A percentile compares a stretch with the other conserved stretches of the same genome.
Evolutionary conservation across 805 yeast species (phyloP).

Genomic region (Starmera quercuum): DNA sequence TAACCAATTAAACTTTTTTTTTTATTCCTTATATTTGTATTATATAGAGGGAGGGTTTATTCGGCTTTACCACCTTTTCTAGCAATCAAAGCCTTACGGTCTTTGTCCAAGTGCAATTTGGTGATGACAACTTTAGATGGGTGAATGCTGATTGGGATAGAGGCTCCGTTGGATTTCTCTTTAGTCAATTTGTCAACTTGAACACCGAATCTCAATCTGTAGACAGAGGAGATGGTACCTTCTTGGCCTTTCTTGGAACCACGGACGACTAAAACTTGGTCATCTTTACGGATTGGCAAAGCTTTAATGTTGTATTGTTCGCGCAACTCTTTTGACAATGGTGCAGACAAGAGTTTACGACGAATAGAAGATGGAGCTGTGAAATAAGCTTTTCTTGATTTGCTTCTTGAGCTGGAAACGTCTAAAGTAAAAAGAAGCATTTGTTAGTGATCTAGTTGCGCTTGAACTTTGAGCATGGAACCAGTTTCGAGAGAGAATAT

Average conservation of each 20-base stretch:
- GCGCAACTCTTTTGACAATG: constrained; percentile 97
- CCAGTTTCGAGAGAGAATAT: too few relatives aligned
- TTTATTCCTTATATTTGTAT: background rate
- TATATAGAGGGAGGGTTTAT: constrained; percentile 35
- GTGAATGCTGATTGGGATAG: constrained; percentile 94
- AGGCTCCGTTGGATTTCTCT: constrained; percentile 97
- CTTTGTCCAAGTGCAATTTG: constrained; percentile 96
- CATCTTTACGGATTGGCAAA: constrained; percentile 96
- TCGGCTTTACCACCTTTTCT: constrained; percentile 98
- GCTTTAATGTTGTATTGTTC: constrained; percentile 94
- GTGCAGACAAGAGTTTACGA: constrained; percentile 94
- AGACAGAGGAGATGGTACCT: constrained; percentile 95
- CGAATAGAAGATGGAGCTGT: constrained; percentile 93
- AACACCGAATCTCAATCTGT: constrained; percentile 96
- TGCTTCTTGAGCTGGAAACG: constrained; percentile 99
- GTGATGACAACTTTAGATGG: constrained; percentile 99
- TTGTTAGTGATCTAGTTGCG: constrained; percentile 26
- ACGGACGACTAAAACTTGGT: constrained; percentile 91
- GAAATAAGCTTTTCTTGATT: constrained; percentile 99
- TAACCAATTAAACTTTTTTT: background rate
- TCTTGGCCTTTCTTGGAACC: constrained; percentile 99
- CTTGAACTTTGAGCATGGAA: too few relatives aligned
- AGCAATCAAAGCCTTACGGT: constrained; percentile 94
- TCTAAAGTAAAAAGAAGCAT: constrained; percentile 46
- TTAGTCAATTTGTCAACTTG: constrained; percentile 96